phyloP scores from a whole-genome alignment of 768 basidiomycete genomes.

The Phylloporus sp. region DNA sequence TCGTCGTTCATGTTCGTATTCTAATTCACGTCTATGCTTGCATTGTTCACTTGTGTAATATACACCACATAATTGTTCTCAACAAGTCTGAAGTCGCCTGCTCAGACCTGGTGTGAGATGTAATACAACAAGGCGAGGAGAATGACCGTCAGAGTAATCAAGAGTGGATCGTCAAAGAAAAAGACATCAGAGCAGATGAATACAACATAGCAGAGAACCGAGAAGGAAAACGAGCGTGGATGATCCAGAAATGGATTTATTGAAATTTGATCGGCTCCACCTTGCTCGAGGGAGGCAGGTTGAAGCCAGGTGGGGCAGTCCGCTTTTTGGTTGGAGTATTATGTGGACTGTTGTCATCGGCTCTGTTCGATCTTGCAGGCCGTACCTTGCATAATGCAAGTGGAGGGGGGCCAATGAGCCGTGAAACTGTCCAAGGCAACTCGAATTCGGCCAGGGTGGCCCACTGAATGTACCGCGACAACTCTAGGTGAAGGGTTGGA shows the following conservation, averaged over 20 bases:
- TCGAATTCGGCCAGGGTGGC: slow-evolving; percentile 66
- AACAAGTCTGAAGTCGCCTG: slow-evolving; percentile 5
- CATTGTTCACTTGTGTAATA: slow-evolving; percentile 3
- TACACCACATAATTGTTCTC: slow-evolving; percentile 15
- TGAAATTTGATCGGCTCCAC: slow-evolving; percentile 44
- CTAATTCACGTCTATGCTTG: slow-evolving; percentile 5
- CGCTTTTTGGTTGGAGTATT: slow-evolving; percentile 26
- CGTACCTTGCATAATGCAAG: slow-evolving; percentile 46
- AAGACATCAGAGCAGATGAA: slow-evolving; percentile 4
- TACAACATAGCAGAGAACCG: slow-evolving; percentile 9
- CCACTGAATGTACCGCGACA: slow-evolving; percentile 79
- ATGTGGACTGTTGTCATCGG: slow-evolving; percentile 16
- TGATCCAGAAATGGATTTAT: slow-evolving; percentile 11
- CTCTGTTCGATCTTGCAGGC: slow-evolving; percentile 12
- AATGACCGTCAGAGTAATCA: slow-evolving; percentile 11
- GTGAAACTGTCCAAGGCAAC: slow-evolving; percentile 76
- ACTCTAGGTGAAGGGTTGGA: slow-evolving; percentile 89
- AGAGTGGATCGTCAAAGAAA: slow-evolving; percentile 1
- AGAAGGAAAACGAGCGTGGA: neutral
- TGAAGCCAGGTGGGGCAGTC: slow-evolving; percentile 13
- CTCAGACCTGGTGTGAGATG: slow-evolving; percentile 6
- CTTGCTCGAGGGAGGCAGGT: slow-evolving; percentile 40
- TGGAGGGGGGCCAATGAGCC: slow-evolving; percentile 79
- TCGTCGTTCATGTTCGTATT: slow-evolving; percentile 6
- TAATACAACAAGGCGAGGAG: slow-evolving; percentile 19